Evolutionary conservation across 345 rosid species (phyloP).

Genomic region (Melaleuca quinquenervia): DNA sequence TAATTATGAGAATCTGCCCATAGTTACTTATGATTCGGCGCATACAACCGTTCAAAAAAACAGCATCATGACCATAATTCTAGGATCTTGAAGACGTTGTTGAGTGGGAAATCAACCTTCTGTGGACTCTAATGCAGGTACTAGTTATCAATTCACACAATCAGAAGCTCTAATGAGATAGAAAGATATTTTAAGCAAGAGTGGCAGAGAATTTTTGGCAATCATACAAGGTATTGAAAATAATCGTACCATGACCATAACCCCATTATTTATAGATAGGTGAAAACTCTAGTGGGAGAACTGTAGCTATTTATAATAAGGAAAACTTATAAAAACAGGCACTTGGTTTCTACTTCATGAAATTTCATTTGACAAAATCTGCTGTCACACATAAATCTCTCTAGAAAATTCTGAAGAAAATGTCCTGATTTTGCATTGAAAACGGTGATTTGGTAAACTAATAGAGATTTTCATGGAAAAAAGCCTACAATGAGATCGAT

Average conservation of each 20-base stretch:
- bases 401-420: neutral
- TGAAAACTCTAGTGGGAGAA: neutral
- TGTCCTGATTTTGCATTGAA: neutral
- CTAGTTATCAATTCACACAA: too few species aligned
- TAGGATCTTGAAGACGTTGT: neutral
- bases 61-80: neutral
- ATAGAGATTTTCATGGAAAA: neutral
- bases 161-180: too few species aligned
- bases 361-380: neutral
- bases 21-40: neutral
- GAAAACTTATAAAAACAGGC: too few species aligned
- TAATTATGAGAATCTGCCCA: slow-evolving; percentile 43
- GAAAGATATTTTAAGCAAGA: too few species aligned
- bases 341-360: neutral
- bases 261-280: neutral
- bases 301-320: too few species aligned
- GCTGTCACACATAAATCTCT: too few species aligned
- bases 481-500: neutral
- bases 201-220: neutral
- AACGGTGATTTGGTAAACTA: neutral
- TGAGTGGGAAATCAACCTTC: too few species aligned
- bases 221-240: neutral
- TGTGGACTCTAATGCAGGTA: too few species aligned
- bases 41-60: neutral
- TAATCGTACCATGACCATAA: neutral